phyloP scores from a whole-genome alignment of 2,329 filamentous ascomycete species.

The Pseudopithomyces maydicus region DNA sequence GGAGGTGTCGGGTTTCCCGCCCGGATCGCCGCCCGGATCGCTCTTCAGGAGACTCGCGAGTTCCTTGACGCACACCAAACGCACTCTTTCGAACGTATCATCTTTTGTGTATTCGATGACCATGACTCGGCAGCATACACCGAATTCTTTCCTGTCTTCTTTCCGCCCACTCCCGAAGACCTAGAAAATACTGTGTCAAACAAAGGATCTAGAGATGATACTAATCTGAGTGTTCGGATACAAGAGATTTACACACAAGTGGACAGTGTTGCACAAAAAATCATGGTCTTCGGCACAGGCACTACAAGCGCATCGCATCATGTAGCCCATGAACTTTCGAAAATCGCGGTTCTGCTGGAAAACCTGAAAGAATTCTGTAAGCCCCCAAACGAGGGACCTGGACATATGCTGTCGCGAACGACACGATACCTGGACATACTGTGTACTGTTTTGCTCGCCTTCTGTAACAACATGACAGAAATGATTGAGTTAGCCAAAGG shows the following conservation, averaged over 20 bases:
- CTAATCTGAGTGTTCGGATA: constrained; percentile 19
- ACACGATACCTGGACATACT: constrained; percentile 27
- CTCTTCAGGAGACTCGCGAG: constrained; percentile 38
- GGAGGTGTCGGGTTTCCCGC: constrained; percentile 40
- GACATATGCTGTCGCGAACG: constrained; percentile 10
- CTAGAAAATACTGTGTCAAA: constrained; percentile 24
- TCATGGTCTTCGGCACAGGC: background rate
- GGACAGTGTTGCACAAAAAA: constrained; percentile 16
- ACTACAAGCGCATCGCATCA: constrained; percentile 12
- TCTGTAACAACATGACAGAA: constrained; percentile 29
- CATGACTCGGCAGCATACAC: constrained; percentile 35
- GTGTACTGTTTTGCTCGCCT: constrained; percentile 26
- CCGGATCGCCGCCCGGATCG: constrained; percentile 36
- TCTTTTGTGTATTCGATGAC: constrained; percentile 36
- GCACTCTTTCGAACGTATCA: constrained; percentile 30
- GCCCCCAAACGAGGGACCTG: constrained; percentile 3
- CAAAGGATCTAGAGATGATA: constrained; percentile 9
- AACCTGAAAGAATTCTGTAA: constrained; percentile 21
- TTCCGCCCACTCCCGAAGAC: constrained; percentile 39
- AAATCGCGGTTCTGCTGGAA: constrained; percentile 16
- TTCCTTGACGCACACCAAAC: constrained; percentile 32
- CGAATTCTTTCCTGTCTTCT: constrained; percentile 36
- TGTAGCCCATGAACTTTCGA: constrained; percentile 20
- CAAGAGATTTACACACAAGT: constrained; percentile 24
- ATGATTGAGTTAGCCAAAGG: constrained; percentile 27